Conservation (phyloP, 2,329 filamentous ascomycete genomes). For the Sarocladiaceae sp. region DNA sequence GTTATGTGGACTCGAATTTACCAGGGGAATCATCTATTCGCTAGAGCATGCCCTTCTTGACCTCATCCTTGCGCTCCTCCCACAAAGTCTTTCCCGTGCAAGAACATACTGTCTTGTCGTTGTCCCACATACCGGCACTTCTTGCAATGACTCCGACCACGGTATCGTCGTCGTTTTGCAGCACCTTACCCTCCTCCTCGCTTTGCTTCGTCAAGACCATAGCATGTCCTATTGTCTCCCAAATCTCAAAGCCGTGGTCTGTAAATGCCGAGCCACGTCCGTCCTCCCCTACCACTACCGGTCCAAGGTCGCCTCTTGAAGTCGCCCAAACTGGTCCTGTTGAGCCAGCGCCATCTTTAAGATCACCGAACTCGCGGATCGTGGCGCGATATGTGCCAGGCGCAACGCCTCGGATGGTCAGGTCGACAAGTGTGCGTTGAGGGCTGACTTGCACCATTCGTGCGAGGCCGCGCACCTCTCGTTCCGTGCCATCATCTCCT, state of each 20-base stretch:
- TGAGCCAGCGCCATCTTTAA: constrained; percentile 76
- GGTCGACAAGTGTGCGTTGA: constrained; percentile 75
- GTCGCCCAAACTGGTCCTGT: constrained; percentile 73
- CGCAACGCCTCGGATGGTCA: constrained; percentile 77
- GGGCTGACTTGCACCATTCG: constrained; percentile 90
- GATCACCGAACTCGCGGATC: constrained; percentile 81
- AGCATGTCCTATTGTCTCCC: constrained; percentile 93
- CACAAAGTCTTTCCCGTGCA: constrained; percentile 97
- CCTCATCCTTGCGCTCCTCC: constrained; percentile 92
- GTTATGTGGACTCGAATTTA: too few species aligned
- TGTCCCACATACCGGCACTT: constrained; percentile 98
- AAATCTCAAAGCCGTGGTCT: constrained; percentile 79
- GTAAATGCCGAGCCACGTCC: constrained; percentile 78
- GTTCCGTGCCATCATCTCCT: constrained; percentile 32
- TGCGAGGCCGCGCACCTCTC: constrained; percentile 76
- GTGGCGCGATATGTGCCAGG: constrained; percentile 81
- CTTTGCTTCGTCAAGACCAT: constrained; percentile 74
- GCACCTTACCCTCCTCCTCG: constrained; percentile 43
- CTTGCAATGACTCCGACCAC: constrained; percentile 90
- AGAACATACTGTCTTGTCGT: constrained; percentile 96
- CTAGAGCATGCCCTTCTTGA: constrained; percentile 82
- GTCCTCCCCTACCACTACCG: constrained; percentile 68
- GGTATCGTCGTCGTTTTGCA: constrained; percentile 76
- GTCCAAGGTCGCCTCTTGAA: constrained; percentile 59
- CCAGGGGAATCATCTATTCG: not conserved